Conservation (phyloP, 2,329 filamentous ascomycete species). For the Ophiostoma himal-ulmi region DNA sequence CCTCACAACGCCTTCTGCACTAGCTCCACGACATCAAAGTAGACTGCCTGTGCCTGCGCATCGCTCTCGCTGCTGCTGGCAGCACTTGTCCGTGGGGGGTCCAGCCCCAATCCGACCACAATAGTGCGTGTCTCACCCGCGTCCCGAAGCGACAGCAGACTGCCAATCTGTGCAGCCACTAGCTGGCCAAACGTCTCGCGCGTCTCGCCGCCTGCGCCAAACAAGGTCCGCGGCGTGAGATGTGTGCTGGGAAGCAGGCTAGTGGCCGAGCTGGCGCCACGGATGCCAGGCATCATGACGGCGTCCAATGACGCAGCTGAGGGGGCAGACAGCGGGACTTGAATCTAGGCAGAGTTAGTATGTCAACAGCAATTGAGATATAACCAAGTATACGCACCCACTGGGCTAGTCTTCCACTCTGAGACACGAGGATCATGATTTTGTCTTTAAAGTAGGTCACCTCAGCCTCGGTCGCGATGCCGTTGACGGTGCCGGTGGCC, state of each 20-base stretch:
- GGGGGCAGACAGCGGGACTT: conserved; percentile 68
- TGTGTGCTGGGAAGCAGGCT: conserved; percentile 66
- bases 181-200: conserved; percentile 82
- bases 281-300: conserved; percentile 43
- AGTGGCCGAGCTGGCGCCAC: conserved; percentile 28
- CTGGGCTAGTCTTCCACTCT: conserved; percentile 78
- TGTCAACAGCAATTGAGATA: background rate
- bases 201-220: conserved; percentile 74
- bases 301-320: conserved; percentile 60
- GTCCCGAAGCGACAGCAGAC: conserved; percentile 64
- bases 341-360: conserved; percentile 47
- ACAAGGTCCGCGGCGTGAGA: conserved; percentile 77
- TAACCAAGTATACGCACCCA: conserved; percentile 59
- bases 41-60: conserved; percentile 39
- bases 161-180: conserved; percentile 83
- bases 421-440: conserved; percentile 82
- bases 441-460: conserved; percentile 77
- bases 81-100: conserved; percentile 31
- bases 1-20: conserved; percentile 48
- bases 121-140: conserved; percentile 58
- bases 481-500: conserved; percentile 58
- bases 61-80: conserved; percentile 40
- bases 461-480: conserved; percentile 64
- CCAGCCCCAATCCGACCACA: conserved; percentile 56
- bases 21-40: conserved; percentile 61